Evolutionary conservation across 352 stramenopile genomes (phyloP).

Genomic region (Phytophthora megakarya): DNA sequence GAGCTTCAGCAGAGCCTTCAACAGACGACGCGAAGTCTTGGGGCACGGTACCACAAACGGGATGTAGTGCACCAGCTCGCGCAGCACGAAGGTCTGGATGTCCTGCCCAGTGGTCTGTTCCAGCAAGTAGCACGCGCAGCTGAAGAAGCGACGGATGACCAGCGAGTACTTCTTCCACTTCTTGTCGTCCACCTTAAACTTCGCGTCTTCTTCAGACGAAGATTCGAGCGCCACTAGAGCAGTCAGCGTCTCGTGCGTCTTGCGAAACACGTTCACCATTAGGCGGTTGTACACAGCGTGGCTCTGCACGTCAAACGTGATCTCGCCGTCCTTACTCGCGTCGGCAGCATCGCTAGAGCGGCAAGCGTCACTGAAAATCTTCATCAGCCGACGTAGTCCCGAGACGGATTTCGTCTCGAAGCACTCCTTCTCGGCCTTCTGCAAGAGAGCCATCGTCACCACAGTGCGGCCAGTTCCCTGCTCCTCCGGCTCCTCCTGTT

Average conservation of each 20-base stretch:
- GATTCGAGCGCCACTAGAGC: conserved; percentile 69
- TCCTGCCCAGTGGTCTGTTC: conserved; percentile 82
- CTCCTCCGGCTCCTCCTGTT: conserved; percentile 27
- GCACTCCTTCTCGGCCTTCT: conserved; percentile 87
- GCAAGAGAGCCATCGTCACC: conserved; percentile 78
- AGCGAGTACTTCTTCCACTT: conserved; percentile 84
- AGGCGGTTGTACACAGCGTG: conserved; percentile 95
- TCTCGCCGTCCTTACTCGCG: conserved; percentile 68
- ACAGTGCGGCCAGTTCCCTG: conserved; percentile 52
- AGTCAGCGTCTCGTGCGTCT: conserved; percentile 87
- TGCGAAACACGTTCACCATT: conserved; percentile 93
- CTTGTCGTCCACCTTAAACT: conserved; percentile 68
- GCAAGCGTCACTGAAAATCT: conserved; percentile 95
- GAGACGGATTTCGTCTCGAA: conserved; percentile 90
- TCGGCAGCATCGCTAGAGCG: conserved; percentile 90
- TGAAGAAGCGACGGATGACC: conserved; percentile 92
- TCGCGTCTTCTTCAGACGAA: conserved; percentile 37
- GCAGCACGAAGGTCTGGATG: conserved; percentile 84
- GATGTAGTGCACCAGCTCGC: conserved; percentile 79
- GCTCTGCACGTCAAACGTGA: conserved; percentile 93
- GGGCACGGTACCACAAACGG: conserved; percentile 67
- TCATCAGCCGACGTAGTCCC: conserved; percentile 90
- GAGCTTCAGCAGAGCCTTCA: conserved; percentile 88
- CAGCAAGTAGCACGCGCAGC: conserved; percentile 92
- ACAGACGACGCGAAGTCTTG: conserved; percentile 67